Conservation (phyloP, 1,139 yeast species). For the Pichia sp. region DNA sequence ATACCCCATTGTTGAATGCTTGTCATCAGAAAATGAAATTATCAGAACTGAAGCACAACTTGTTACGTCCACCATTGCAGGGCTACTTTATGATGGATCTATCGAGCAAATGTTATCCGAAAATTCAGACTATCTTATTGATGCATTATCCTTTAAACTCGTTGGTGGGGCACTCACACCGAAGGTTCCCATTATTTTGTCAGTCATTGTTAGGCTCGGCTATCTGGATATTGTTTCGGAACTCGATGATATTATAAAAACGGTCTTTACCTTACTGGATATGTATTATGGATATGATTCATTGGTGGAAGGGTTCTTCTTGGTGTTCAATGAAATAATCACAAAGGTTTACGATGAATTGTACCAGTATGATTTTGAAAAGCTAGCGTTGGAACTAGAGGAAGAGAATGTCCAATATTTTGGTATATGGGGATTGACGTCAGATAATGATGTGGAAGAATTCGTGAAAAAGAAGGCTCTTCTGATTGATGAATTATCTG, state of each 20-base stretch:
- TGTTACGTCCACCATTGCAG: slow-evolving; percentile 41
- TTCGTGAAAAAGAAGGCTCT: slow-evolving; percentile 32
- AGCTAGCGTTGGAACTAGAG: slow-evolving; percentile 16
- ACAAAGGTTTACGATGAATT: slow-evolving; percentile 44
- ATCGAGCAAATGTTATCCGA: slow-evolving; percentile 48
- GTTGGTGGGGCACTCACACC: slow-evolving; percentile 68
- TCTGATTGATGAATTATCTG: slow-evolving; percentile 26
- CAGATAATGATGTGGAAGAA: slow-evolving; percentile 33
- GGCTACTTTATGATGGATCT: slow-evolving; percentile 49
- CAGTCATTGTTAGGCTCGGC: slow-evolving; percentile 60
- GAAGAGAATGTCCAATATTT: slow-evolving; percentile 26
- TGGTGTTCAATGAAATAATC: slow-evolving; percentile 60
- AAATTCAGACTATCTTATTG: slow-evolving; percentile 77
- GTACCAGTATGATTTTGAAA: slow-evolving; percentile 18
- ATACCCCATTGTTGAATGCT: slow-evolving; percentile 47
- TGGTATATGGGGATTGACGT: slow-evolving; percentile 51
- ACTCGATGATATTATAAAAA: slow-evolving; percentile 60
- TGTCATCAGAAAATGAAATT: slow-evolving; percentile 40
- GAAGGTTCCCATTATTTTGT: slow-evolving; percentile 60
- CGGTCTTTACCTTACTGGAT: slow-evolving; percentile 72
- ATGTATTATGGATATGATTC: slow-evolving; percentile 74
- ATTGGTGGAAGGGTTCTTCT: slow-evolving; percentile 68
- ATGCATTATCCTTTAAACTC: slow-evolving; percentile 61
- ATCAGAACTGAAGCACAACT: slow-evolving; percentile 42
- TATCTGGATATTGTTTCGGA: slow-evolving; percentile 62